phyloP scores from a whole-genome alignment of 1,284 basidiomycete genomes.

The Kalmanozyma brasiliensis region DNA sequence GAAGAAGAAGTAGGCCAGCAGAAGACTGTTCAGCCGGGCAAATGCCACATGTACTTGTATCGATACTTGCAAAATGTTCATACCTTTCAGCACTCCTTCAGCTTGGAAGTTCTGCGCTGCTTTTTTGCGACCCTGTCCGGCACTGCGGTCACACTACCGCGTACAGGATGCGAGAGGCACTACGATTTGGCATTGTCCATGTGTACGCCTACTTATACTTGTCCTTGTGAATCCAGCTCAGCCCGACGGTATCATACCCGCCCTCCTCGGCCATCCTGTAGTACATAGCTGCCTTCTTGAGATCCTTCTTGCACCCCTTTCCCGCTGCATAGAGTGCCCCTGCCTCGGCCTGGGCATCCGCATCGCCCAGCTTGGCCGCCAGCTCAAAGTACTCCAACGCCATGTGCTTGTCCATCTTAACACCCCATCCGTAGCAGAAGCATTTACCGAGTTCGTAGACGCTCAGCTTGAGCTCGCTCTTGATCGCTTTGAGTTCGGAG shows the following conservation, averaged over 20 bases:
- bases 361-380: slow-evolving; percentile 83
- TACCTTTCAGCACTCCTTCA: too few species aligned
- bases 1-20: slow-evolving; percentile 53
- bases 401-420: slow-evolving; percentile 80
- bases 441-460: slow-evolving; percentile 92
- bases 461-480: slow-evolving; percentile 82
- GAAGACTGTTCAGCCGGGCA: too few species aligned
- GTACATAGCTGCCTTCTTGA: slow-evolving; percentile 86
- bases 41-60: slow-evolving; percentile 27
- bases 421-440: slow-evolving; percentile 90
- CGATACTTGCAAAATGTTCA: slow-evolving; percentile 12
- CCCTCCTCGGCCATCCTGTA: slow-evolving; percentile 78
- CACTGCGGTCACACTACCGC: too few species aligned
- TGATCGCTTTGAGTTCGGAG: slow-evolving; percentile 69
- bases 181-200: background rate
- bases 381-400: slow-evolving; percentile 78
- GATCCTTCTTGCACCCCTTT: slow-evolving; percentile 83
- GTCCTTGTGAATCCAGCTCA: slow-evolving; percentile 64
- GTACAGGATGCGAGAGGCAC: too few species aligned
- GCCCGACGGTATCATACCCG: slow-evolving; percentile 62
- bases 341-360: slow-evolving; percentile 81
- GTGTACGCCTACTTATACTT: slow-evolving; percentile 48
- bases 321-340: slow-evolving; percentile 86
- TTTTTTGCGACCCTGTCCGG: too few species aligned
- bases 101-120: too few species aligned